Percentiles rank a stretch among this genome's conserved stretches.
These are phyloP conservation scores for Aspergillus ellipticus DNA, from an alignment of 495 filamentous ascomycete genomes.

Conservation along the genomic window DNA sequence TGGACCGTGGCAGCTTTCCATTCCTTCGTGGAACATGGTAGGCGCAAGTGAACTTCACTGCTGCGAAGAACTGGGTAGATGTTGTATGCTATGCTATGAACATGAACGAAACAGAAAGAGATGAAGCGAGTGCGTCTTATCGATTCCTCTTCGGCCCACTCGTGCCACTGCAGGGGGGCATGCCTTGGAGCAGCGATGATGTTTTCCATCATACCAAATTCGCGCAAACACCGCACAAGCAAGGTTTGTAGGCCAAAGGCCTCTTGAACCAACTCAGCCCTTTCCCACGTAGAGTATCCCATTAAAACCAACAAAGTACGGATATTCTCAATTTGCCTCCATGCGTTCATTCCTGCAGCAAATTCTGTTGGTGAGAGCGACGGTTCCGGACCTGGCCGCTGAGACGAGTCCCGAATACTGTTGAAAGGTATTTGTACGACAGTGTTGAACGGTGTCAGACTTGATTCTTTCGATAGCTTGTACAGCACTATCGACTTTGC, in stretches of 20 bases:
- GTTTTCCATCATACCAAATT: conserved; percentile 24
- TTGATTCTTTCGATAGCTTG: conserved; percentile 26
- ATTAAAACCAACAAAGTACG: conserved; percentile 35
- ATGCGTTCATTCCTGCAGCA: conserved; percentile 13
- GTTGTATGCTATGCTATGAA: conserved; percentile 40
- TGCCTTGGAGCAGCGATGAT: not conserved
- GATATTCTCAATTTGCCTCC: conserved; percentile 32
- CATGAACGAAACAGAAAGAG: conserved; percentile 38
- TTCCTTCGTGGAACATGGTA: conserved; percentile 38
- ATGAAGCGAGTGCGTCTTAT: conserved; percentile 36
- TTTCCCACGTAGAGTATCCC: conserved; percentile 40
- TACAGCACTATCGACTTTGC: conserved; percentile 33
- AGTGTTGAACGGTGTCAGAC: conserved; percentile 10
- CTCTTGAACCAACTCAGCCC: conserved; percentile 35
- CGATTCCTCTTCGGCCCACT: conserved; percentile 39
- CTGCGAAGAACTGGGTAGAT: conserved; percentile 37
- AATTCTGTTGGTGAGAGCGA: conserved; percentile 10
- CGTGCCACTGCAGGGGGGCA: conserved; percentile 26
- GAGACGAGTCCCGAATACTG: conserved; percentile 7
- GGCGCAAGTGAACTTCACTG: conserved; percentile 36
- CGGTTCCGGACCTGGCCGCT: conserved; percentile 2
- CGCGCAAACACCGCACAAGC: conserved; percentile 32
- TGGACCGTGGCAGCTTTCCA: conserved; percentile 31
- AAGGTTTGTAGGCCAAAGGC: conserved; percentile 32
- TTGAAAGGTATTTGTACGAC: conserved; percentile 15